Evolutionary conservation across 345 rosid species (phyloP), one percentile per base, ranked within the genome.

Genomic region (Microcos paniculata): DNA sequence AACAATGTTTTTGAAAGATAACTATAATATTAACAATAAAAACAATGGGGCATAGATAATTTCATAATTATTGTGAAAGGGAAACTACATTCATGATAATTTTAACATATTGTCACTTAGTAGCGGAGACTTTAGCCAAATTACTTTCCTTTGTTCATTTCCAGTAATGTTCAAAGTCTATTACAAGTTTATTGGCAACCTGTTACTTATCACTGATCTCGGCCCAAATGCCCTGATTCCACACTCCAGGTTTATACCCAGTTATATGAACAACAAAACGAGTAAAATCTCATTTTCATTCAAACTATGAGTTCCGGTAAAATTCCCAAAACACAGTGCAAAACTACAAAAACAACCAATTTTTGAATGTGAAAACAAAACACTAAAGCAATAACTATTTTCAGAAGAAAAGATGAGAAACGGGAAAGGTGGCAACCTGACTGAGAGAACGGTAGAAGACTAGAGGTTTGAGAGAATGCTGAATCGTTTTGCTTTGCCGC

Each of bases 271-370:
- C 53, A 66, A 66, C n/a, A 42, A 66, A 66, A 43, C 14, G 21
- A 66, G 35, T n/a, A 66, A 66, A 66, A 65, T 14, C 53, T n/a
- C 70, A 42, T 38, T n/a, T n/a, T 38, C 21, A 35, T 61, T 63
- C 69, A 63, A 38, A 28, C 18, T 28, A 10, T 63, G 28, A n/a
- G 21, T n/a, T 38, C 48, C 49, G 19, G 28, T 38, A 38, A 63
- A 63, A n/a, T 23, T 14, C 53, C 33, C 51, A 3, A 42, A 42
- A 40, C 30, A 65, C 48, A 40, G 10, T 64, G 19, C 70, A 43
- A 65, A 65, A 26, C 12, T 26, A 26, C 65, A 15, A 42, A 23
- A 40, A 65, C 28, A 23, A 6, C 3, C 10, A 15, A 28, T 0
- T 23, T 11, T 42, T 21, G 48, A 63, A 38, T 38, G 51, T 40